These are phyloP conservation scores for Dendrobium chrysotoxum DNA, from an alignment of 106 monocot genomes.

Conservation along the genomic window DNA sequence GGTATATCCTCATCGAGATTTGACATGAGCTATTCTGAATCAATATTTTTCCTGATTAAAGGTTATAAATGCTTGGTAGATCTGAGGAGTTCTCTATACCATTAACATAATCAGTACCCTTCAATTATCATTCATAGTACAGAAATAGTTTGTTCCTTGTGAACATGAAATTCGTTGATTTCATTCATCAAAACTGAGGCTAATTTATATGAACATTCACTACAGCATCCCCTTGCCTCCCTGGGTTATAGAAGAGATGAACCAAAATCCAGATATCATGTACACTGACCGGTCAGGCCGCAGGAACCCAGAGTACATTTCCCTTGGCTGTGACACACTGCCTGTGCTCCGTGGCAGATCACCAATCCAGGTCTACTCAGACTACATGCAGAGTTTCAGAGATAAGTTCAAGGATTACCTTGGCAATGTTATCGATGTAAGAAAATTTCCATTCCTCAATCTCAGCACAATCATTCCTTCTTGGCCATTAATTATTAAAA, in stretches of 20 bases:
- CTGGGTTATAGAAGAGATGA: conserved; percentile 76
- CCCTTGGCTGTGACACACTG: conserved; percentile 64
- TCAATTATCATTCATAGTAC: too few relatives aligned
- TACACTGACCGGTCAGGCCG: conserved; percentile 66
- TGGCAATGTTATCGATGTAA: conserved; percentile 62
- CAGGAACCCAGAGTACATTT: conserved; percentile 77
- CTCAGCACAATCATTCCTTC: background rate
- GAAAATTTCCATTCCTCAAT: background rate
- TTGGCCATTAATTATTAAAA: background rate
- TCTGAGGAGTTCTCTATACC: too few relatives aligned
- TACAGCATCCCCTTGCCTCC: conserved; percentile 71
- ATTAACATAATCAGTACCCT: too few relatives aligned
- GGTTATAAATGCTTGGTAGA: too few relatives aligned
- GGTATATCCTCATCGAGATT: too few relatives aligned
- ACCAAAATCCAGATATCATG: conserved; percentile 50
- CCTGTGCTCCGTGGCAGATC: conserved; percentile 68
- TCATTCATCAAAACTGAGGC: background rate
- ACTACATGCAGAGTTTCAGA: conserved; percentile 70
- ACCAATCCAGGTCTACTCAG: conserved; percentile 72
- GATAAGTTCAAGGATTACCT: conserved; percentile 58
- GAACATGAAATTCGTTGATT: background rate
- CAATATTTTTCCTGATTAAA: too few relatives aligned
- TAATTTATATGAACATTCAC: background rate
- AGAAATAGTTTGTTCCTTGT: background rate
- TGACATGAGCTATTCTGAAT: too few relatives aligned